Evolutionary conservation across 441 rosid species (phyloP).

Genomic region (Adansonia rubrostipa): DNA sequence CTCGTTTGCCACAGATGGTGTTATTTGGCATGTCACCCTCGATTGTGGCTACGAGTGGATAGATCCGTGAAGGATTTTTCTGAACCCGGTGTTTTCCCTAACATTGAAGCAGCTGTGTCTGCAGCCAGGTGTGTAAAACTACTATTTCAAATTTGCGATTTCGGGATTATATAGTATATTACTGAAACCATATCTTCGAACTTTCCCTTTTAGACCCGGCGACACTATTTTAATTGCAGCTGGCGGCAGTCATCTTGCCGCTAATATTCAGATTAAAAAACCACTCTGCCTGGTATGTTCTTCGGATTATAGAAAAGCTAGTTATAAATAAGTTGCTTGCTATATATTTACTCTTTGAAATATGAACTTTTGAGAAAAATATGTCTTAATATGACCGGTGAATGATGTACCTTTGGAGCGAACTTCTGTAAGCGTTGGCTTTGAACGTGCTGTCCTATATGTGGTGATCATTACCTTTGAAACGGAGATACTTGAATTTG

Average conservation of each 20-base stretch:
- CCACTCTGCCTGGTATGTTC: conserved; percentile 92
- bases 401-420: not conserved
- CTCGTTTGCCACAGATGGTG: conserved; percentile 99
- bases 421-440: not conserved
- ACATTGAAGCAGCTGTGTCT: conserved; percentile 80
- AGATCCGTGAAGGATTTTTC: conserved; percentile 56
- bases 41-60: conserved; percentile 91
- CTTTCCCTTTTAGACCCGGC: conserved; percentile 70
- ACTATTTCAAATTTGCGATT: conserved; percentile 14
- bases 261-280: conserved; percentile 83
- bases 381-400: not conserved
- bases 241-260: conserved; percentile 79
- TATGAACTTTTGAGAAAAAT: not conserved
- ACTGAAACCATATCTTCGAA: conserved; percentile 29
- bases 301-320: conserved; percentile 19
- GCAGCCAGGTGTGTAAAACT: conserved; percentile 78
- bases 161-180: not conserved
- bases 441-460: conserved; percentile 15
- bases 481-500: not conserved
- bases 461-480: not conserved
- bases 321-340: not conserved
- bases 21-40: conserved; percentile 95
- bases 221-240: conserved; percentile 90
- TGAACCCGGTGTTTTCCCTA: conserved; percentile 74
- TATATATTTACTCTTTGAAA: not conserved